phyloP scores from a whole-genome alignment of 805 yeast species.

The Diddensiella transvaalensis region DNA sequence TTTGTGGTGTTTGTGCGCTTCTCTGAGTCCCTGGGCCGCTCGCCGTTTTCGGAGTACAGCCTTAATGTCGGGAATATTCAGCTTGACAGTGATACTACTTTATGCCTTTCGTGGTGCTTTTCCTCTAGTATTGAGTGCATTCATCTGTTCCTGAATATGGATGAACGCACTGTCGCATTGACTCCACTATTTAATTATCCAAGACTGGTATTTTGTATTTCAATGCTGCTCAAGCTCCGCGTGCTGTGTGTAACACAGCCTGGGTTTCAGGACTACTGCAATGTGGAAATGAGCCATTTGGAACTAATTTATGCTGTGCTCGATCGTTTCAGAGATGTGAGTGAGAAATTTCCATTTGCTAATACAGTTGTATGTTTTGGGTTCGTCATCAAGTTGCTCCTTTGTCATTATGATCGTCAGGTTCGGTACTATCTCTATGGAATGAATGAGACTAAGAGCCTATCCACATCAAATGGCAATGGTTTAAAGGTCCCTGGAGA shows the following conservation, averaged over 20 bases:
- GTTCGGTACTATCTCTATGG: constrained; percentile 10
- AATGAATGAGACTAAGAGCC: neutral
- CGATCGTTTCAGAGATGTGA: constrained; percentile 22
- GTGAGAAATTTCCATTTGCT: constrained; percentile 27
- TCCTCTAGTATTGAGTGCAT: constrained; percentile 23
- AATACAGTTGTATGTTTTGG: constrained; percentile 28
- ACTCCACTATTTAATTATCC: constrained; percentile 42
- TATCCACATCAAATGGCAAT: neutral
- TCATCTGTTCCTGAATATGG: constrained; percentile 19
- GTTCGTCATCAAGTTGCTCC: constrained; percentile 31
- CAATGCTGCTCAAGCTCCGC: constrained; percentile 32
- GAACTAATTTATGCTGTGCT: constrained; percentile 21
- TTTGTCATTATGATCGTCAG: constrained; percentile 33
- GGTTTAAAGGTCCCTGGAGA: neutral
- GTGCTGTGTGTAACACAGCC: constrained; percentile 28
- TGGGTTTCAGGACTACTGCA: constrained; percentile 26
- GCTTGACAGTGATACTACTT: constrained; percentile 26
- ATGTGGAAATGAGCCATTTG: constrained; percentile 23
- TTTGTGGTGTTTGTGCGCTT: constrained; percentile 27
- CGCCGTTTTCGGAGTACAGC: constrained; percentile 36
- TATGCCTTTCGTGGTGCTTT: constrained; percentile 28
- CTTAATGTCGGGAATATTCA: constrained; percentile 24
- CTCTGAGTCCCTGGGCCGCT: constrained; percentile 27
- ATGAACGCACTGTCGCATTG: constrained; percentile 46
- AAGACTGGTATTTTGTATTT: constrained; percentile 29